Conservation (phyloP, 1,284 basidiomycete genomes). For the Inonotus obliquus region DNA sequence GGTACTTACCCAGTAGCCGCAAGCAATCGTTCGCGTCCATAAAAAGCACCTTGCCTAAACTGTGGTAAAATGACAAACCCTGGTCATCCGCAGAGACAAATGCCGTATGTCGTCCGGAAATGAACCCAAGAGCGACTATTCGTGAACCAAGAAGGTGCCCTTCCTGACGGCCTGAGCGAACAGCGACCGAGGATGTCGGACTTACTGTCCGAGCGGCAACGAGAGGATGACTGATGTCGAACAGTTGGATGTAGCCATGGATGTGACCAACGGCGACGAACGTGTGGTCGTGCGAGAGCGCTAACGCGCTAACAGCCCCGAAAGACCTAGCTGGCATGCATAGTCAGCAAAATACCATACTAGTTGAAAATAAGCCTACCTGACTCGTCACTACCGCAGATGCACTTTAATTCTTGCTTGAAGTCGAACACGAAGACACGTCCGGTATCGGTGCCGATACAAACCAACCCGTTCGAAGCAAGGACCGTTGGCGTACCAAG, state of each 20-base stretch:
- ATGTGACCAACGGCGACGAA: constrained; percentile 89
- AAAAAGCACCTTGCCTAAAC: constrained; percentile 90
- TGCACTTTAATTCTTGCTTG: constrained; percentile 75
- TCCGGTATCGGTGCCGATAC: constrained; percentile 82
- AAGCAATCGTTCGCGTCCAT: constrained; percentile 94
- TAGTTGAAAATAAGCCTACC: constrained; percentile 40
- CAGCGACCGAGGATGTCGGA: constrained; percentile 62
- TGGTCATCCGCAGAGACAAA: constrained; percentile 88
- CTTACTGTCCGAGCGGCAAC: constrained; percentile 64
- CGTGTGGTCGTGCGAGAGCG: constrained; percentile 91
- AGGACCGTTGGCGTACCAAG: constrained; percentile 75
- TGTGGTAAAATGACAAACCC: constrained; percentile 95
- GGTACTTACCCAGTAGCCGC: constrained; percentile 90
- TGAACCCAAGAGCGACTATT: constrained; percentile 86
- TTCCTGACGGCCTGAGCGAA: constrained; percentile 84
- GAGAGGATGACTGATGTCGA: constrained; percentile 72
- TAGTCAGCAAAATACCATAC: constrained; percentile 17
- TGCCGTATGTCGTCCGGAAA: constrained; percentile 93
- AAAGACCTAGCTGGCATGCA: constrained; percentile 45
- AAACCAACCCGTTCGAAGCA: constrained; percentile 85
- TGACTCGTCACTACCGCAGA: constrained; percentile 66
- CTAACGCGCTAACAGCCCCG: constrained; percentile 86
- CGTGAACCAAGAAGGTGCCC: constrained; percentile 85
- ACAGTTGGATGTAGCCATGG: constrained; percentile 84
- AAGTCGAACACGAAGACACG: constrained; percentile 86